phyloP scores from a whole-genome alignment of 768 basidiomycete species.

The Termitomyces titanicus region DNA sequence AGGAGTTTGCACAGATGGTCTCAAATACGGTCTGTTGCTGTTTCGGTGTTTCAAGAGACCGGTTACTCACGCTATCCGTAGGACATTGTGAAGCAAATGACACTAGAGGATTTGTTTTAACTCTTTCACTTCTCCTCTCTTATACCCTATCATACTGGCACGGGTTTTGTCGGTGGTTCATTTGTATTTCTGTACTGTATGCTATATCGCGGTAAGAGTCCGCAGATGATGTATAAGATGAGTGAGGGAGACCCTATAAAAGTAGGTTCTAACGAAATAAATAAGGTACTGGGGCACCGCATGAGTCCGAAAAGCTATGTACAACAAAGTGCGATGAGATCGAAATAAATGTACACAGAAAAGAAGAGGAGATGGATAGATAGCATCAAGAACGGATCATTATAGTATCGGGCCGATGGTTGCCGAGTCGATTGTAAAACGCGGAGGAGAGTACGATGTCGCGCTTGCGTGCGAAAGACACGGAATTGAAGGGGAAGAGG shows the following conservation, averaged over 20 bases:
- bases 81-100: slow-evolving; percentile 99
- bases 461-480: neutral
- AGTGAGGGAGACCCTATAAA: slow-evolving; percentile 1
- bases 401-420: slow-evolving; percentile 9
- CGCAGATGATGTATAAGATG: neutral
- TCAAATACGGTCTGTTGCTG: slow-evolving; percentile 77
- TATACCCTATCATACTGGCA: slow-evolving; percentile 7
- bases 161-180: neutral
- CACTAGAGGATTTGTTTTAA: slow-evolving; percentile 88
- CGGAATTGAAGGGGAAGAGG: neutral
- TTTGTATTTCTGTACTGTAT: slow-evolving; percentile 12
- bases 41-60: neutral
- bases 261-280: slow-evolving; percentile 4
- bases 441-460: neutral
- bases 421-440: slow-evolving; percentile 3
- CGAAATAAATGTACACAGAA: neutral
- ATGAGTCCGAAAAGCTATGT: slow-evolving; percentile 6
- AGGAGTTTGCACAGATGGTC: slow-evolving; percentile 96
- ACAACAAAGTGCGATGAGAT: slow-evolving; percentile 4
- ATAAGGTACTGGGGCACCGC: neutral
- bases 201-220: neutral
- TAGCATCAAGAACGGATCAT: slow-evolving; percentile 3
- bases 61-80: slow-evolving; percentile 25
- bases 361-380: neutral
- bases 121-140: neutral